Base-by-base conservation (phyloP, 78 protist species). In the Dictyostelium firmibasis region DNA sequence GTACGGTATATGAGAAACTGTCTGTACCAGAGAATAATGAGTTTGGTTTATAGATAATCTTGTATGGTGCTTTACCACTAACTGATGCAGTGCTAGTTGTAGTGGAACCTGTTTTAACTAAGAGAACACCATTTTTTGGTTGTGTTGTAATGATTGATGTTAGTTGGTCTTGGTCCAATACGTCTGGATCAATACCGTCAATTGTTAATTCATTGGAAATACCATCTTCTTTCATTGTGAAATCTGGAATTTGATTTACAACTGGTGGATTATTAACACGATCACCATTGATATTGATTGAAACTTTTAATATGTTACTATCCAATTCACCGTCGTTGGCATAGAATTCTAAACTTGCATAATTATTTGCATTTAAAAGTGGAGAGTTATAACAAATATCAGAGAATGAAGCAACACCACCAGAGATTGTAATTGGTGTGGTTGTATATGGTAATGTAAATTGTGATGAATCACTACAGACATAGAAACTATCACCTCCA, bases 41-140 rank as follows among this genome's bases (percentile, higher is more conserved):
- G 33, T 83, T 76, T 85, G 96, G 96, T 43, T 50, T 33, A 57
- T 92, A 92, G 18, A 10, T 13, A 4, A 92, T 33, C 6, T 82
- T 53, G 84, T 27, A 70, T 36, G 87, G 79, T 5, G 85, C 50
- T 5, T 6, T 9, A 11, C 75, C 41, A 62, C 4, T 6, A 1
- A 33, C 25, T 4, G 93, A 6, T 20, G 87, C 87, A 8, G 29
- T 5, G 10, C 9, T 27, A 6, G 64, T 29, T 31, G 25, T 6
- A 50, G 44, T 16, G n/a, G n/a, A n/a, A 18, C 38, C 31, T 18
- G 83, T 0, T 50, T 16, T 57, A 8, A 20, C 29, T 47, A 62
- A 38, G 11, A 87, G n/a, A 23, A 47, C 8, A 27, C 93, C 93
- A 38, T 77, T 77, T 16, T 8, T 23, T 62, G 93, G 93, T 11